Percentiles rank a stretch among this genome's conserved stretches.
phyloP scores from a whole-genome alignment of 2,329 filamentous ascomycete genomes.

The Paramyrothecium sp. region DNA sequence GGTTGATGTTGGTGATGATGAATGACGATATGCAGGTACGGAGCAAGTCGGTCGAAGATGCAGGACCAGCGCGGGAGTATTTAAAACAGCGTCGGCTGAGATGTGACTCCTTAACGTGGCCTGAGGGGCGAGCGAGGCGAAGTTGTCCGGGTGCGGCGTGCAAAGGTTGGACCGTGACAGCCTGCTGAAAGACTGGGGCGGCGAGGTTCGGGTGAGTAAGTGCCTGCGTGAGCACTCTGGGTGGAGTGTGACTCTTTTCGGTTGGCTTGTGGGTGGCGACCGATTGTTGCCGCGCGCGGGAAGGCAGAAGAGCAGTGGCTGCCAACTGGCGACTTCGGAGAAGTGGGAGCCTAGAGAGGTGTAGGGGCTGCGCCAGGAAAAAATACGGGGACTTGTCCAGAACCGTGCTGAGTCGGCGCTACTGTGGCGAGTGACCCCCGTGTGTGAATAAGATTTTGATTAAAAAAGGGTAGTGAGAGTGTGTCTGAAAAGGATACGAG shows the following conservation, averaged over 20 bases:
- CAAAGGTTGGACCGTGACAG: slow-evolving; percentile 2
- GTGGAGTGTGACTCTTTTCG: slow-evolving; percentile 33
- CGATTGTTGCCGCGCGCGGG: slow-evolving; percentile 26
- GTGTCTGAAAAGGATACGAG: slow-evolving; percentile 6
- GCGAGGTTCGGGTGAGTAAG: slow-evolving; percentile 14
- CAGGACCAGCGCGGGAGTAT: slow-evolving; percentile 25
- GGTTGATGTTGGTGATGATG: slow-evolving; percentile 8
- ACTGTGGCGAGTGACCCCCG: slow-evolving; percentile 23
- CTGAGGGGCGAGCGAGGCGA: slow-evolving; percentile 29
- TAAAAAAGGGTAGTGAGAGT: slow-evolving; percentile 15
- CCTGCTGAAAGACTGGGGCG: slow-evolving; percentile 18
- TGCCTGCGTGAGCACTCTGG: slow-evolving; percentile 18
- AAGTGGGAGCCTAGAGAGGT: slow-evolving; percentile 20
- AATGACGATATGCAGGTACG: slow-evolving; percentile 27
- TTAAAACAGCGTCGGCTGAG: slow-evolving; percentile 22
- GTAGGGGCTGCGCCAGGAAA: slow-evolving; percentile 3
- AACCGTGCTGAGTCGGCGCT: slow-evolving; percentile 14
- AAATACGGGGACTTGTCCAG: slow-evolving; percentile 1
- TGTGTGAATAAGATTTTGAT: background rate
- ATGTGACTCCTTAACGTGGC: slow-evolving; percentile 34
- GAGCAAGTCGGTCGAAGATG: slow-evolving; percentile 15
- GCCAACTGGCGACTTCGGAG: slow-evolving; percentile 38
- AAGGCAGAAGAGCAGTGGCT: slow-evolving; percentile 21
- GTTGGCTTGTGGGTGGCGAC: slow-evolving; percentile 31
- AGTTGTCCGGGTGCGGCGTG: slow-evolving; percentile 14